Evolutionary conservation across 2,329 filamentous ascomycete genomes (phyloP).

Genomic region (Penicillium verrucosum): DNA sequence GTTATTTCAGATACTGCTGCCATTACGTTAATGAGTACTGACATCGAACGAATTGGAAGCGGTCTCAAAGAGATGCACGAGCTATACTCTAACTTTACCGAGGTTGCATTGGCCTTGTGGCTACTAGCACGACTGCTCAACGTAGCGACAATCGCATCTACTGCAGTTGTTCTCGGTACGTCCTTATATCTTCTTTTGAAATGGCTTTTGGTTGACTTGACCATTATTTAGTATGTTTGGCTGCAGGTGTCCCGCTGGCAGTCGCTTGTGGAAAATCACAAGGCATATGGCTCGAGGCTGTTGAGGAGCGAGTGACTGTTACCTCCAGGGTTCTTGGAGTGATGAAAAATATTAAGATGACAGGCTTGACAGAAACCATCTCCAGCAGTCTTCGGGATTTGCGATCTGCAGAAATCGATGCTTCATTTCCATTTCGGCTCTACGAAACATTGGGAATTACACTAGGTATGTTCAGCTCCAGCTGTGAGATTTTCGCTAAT

Average conservation of each 20-base stretch:
- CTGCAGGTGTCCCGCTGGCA: constrained; percentile 14
- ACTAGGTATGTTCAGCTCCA: constrained; percentile 6
- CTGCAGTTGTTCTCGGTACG: constrained; percentile 8
- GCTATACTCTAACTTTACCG: constrained; percentile 9
- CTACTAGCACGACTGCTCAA: constrained; percentile 14
- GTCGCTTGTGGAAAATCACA: constrained; percentile 17
- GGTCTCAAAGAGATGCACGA: constrained; percentile 20
- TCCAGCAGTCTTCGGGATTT: constrained; percentile 13
- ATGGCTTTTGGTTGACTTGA: not conserved
- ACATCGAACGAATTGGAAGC: constrained; percentile 37
- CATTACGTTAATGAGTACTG: constrained; percentile 48
- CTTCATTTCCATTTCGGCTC: constrained; percentile 13
- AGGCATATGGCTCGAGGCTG: constrained; percentile 16
- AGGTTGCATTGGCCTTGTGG: constrained; percentile 15
- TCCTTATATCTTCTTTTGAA: not conserved
- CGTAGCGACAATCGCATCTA: constrained; percentile 16
- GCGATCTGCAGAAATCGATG: constrained; percentile 13
- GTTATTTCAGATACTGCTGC: constrained; percentile 39
- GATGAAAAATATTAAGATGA: constrained; percentile 24
- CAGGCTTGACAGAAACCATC: constrained; percentile 15
- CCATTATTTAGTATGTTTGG: constrained; percentile 10
- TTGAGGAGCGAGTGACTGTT: constrained; percentile 19
- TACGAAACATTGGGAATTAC: constrained; percentile 14
- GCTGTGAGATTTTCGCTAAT: not conserved
- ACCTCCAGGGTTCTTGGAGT: constrained; percentile 22